phyloP scores from a whole-genome alignment of 805 yeast genomes.

The Saccharomycopsis microspora region DNA sequence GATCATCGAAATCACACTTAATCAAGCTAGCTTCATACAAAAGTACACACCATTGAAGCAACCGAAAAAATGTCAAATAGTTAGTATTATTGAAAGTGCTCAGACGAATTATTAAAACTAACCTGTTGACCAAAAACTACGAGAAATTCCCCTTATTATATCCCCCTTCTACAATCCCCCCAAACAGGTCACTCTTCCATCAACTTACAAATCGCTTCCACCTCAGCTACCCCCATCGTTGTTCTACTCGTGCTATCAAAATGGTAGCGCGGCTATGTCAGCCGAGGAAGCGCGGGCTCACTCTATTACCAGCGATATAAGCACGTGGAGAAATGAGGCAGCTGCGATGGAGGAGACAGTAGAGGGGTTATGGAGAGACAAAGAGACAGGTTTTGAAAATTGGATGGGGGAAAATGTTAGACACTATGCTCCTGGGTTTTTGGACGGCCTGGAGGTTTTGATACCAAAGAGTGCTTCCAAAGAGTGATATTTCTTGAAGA shows the following conservation, averaged over 20 bases:
- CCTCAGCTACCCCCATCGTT: constrained; percentile 20
- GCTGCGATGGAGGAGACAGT: background rate
- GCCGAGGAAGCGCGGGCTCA: background rate
- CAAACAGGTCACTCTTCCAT: constrained; percentile 40
- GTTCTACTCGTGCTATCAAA: constrained; percentile 9
- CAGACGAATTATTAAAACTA: background rate
- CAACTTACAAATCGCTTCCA: constrained; percentile 32
- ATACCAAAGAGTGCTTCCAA: background rate
- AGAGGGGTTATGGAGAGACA: background rate
- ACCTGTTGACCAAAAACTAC: constrained; percentile 22
- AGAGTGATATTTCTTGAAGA: background rate
- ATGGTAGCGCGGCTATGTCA: background rate
- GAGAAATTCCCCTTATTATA: constrained; percentile 43
- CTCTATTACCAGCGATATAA: constrained; percentile 8
- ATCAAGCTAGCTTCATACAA: too few species aligned
- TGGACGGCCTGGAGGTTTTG: constrained; percentile 8
- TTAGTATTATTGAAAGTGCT: too few species aligned
- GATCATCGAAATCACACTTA: too few species aligned
- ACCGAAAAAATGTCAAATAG: too few species aligned
- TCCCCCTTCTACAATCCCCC: constrained; percentile 45
- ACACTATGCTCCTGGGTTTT: constrained; percentile 16
- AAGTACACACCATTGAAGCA: too few species aligned
- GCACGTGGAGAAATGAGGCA: constrained; percentile 5
- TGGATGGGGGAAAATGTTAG: constrained; percentile 13
- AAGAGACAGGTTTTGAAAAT: background rate